These are phyloP conservation scores for Coniosporium tulheliwenetii DNA, from an alignment of 2,329 filamentous ascomycete species.

Conservation along the genomic window DNA sequence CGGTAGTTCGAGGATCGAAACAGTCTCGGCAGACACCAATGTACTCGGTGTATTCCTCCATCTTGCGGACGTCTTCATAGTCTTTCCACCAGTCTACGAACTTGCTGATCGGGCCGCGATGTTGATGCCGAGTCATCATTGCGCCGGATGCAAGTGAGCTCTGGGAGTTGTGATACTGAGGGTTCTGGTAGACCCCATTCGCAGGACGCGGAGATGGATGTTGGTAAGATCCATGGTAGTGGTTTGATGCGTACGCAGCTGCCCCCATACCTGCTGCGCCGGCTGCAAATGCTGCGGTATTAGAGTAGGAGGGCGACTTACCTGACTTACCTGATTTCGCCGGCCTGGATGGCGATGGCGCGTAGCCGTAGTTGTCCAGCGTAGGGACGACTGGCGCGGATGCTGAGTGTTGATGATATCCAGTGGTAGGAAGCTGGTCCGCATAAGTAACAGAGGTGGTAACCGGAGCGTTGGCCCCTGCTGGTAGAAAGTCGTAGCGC, in stretches of 20 bases:
- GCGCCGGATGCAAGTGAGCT: conserved; percentile 12
- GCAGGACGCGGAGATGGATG: conserved; percentile 13
- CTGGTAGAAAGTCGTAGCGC: conserved; percentile 1
- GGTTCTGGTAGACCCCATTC: conserved; percentile 4
- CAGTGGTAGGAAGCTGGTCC: conserved; percentile 5
- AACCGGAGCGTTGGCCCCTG: conserved; percentile 1
- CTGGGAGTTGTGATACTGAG: conserved; percentile 12
- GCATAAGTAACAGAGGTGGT: neutral
- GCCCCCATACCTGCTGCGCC: conserved; percentile 30
- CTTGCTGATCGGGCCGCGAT: conserved; percentile 38
- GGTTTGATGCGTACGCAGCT: conserved; percentile 25
- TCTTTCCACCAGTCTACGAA: conserved; percentile 48
- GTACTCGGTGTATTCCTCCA: conserved; percentile 52
- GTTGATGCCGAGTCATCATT: conserved; percentile 35
- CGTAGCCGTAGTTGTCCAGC: conserved; percentile 11
- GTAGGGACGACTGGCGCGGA: conserved; percentile 13
- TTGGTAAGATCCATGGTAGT: conserved; percentile 20
- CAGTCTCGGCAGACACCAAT: conserved; percentile 51
- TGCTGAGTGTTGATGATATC: conserved; percentile 5
- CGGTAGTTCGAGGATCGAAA: conserved; percentile 43
- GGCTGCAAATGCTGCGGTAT: conserved; percentile 28
- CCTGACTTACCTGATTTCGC: conserved; percentile 24
- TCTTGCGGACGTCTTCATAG: conserved; percentile 46
- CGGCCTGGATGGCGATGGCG: conserved; percentile 16
- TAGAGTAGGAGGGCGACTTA: conserved; percentile 24